phyloP scores from a whole-genome alignment of 805 yeast genomes.

The Schwanniomyces occidentalis region DNA sequence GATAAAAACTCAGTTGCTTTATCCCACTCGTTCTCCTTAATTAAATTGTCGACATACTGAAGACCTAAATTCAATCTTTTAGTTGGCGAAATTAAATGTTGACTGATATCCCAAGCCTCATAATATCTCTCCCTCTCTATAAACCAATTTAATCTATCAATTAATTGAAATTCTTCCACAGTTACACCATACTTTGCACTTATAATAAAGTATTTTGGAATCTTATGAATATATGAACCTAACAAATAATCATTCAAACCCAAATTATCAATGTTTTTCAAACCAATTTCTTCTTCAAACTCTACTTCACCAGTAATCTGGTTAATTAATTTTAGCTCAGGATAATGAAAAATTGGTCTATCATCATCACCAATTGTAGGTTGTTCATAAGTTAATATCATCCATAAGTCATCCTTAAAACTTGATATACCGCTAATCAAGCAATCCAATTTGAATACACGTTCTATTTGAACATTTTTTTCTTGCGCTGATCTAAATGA shows the following conservation, averaged over 20 bases:
- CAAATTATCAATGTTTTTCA: constrained; percentile 55
- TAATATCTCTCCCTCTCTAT: constrained; percentile 50
- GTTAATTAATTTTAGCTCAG: constrained; percentile 75
- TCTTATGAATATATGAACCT: constrained; percentile 48
- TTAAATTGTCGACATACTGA: constrained; percentile 47
- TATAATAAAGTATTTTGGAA: constrained; percentile 60
- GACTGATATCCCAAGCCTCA: constrained; percentile 81
- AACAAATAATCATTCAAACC: constrained; percentile 82
- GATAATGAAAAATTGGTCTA: constrained; percentile 43
- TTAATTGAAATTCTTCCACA: constrained; percentile 66
- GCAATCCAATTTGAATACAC: constrained; percentile 45
- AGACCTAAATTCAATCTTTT: constrained; percentile 63
- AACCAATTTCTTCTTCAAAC: constrained; percentile 75
- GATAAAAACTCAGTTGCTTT: constrained; percentile 53
- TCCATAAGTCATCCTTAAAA: constrained; percentile 69
- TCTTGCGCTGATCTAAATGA: constrained; percentile 49
- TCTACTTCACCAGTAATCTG: constrained; percentile 66
- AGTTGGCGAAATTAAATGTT: constrained; percentile 48
- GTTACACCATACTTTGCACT: constrained; percentile 81
- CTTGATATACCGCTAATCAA: constrained; percentile 76
- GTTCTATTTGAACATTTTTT: constrained; percentile 48
- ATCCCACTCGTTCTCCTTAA: constrained; percentile 51
- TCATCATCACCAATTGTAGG: constrained; percentile 26
- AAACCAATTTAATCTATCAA: constrained; percentile 77
- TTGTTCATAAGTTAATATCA: constrained; percentile 56